Percentiles rank a stretch among this genome's conserved stretches.
Evolutionary conservation across 768 basidiomycete species (phyloP).

Genomic region (Dioszegia hungarica): DNA sequence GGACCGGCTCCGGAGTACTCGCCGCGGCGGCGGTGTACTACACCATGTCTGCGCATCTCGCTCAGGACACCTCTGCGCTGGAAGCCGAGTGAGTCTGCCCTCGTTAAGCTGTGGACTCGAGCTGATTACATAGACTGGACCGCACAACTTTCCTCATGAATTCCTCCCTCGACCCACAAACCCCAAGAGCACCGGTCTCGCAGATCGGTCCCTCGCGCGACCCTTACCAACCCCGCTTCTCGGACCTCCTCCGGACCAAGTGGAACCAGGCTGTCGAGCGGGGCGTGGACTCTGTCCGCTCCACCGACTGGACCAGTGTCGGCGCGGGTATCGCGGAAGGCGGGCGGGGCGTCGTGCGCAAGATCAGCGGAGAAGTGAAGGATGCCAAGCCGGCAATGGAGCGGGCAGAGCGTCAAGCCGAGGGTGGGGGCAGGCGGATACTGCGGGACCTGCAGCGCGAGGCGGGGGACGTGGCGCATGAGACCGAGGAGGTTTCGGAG

Average conservation of each 20-base stretch:
- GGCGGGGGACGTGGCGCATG: background rate
- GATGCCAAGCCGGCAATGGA: background rate
- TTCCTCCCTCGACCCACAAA: slow-evolving; percentile 27
- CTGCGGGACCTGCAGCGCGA: slow-evolving; percentile 4
- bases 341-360: slow-evolving; percentile 10
- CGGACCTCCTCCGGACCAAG: slow-evolving; percentile 17
- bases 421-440: slow-evolving; percentile 3
- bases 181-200: slow-evolving; percentile 22
- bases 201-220: slow-evolving; percentile 28
- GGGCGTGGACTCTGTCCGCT: slow-evolving; percentile 9
- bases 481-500: background rate
- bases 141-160: slow-evolving; percentile 22
- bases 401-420: background rate
- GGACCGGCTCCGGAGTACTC: slow-evolving; percentile 35
- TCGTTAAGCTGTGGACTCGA: background rate
- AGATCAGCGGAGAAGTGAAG: slow-evolving; percentile 3
- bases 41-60: slow-evolving; percentile 30
- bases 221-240: slow-evolving; percentile 19
- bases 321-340: slow-evolving; percentile 14
- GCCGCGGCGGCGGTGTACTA: slow-evolving; percentile 40
- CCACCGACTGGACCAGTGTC: slow-evolving; percentile 24
- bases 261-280: slow-evolving; percentile 31
- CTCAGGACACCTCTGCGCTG: slow-evolving; percentile 16
- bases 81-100: slow-evolving; percentile 34
- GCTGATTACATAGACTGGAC: slow-evolving; percentile 21